phyloP scores from a whole-genome alignment of 768 basidiomycete species.

The Mrakia gelida region DNA sequence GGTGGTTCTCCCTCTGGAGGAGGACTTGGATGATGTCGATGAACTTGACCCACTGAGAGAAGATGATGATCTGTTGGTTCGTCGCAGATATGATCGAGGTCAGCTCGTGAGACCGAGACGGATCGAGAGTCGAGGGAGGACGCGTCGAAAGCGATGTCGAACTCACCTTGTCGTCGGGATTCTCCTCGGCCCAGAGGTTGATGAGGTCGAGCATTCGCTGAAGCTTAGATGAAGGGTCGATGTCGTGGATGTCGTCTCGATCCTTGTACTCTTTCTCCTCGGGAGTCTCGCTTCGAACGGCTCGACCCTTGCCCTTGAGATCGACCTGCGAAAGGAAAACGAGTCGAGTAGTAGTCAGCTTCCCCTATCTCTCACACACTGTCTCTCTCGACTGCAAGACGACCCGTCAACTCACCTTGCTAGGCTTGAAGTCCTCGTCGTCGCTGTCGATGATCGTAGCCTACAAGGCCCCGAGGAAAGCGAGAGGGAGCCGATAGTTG shows the following conservation, averaged over 20 bases:
- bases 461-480: background rate
- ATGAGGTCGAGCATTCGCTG: constrained; percentile 32
- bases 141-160: background rate
- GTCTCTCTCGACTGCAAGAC: too few species aligned
- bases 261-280: constrained; percentile 35
- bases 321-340: background rate
- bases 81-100: background rate
- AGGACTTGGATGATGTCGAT: constrained; percentile 62
- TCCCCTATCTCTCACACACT: too few species aligned
- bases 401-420: too few species aligned
- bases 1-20: constrained; percentile 47
- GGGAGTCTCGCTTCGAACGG: constrained; percentile 33
- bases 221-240: constrained; percentile 31
- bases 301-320: constrained; percentile 23
- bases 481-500: background rate
- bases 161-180: constrained; percentile 46
- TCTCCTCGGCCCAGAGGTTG: constrained; percentile 40
- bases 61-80: constrained; percentile 48
- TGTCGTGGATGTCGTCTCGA: constrained; percentile 3
- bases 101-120: background rate
- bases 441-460: background rate
- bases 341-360: background rate
- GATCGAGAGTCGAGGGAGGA: background rate
- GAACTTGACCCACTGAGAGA: constrained; percentile 68
- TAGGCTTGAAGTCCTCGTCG: background rate